These are phyloP conservation scores for Hygrocybe coccinea DNA, from an alignment of 768 basidiomycete genomes.

Conservation along the genomic window DNA sequence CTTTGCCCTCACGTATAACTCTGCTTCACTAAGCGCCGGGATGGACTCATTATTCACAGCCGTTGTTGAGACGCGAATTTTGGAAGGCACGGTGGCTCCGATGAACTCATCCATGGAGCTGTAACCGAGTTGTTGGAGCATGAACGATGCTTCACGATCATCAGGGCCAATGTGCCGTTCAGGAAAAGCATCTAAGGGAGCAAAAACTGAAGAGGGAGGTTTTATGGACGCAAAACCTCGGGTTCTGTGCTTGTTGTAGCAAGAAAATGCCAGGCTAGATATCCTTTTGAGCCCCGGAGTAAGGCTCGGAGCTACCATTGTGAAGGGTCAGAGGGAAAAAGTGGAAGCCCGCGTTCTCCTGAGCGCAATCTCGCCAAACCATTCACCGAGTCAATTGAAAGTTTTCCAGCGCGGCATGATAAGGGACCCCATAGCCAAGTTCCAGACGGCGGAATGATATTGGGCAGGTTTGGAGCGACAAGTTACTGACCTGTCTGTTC, in stretches of 20 bases:
- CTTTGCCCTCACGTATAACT: conserved; percentile 71
- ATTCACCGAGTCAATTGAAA: conserved; percentile 51
- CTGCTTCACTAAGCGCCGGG: conserved; percentile 76
- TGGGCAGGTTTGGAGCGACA: neutral
- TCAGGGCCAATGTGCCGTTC: conserved; percentile 93
- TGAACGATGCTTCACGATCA: conserved; percentile 66
- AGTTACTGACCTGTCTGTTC: conserved; percentile 5
- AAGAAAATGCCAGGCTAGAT: conserved; percentile 11
- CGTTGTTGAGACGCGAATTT: conserved; percentile 65
- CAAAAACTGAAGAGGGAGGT: conserved; percentile 61
- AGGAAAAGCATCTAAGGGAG: conserved; percentile 83
- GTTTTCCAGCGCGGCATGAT: conserved; percentile 8
- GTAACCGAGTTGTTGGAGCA: conserved; percentile 84
- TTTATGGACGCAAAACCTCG: conserved; percentile 59
- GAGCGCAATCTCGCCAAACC: conserved; percentile 40
- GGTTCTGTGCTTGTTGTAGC: conserved; percentile 15
- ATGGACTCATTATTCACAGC: conserved; percentile 65
- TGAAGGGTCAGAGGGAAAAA: conserved; percentile 16
- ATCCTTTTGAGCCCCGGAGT: conserved; percentile 17
- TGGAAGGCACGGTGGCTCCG: conserved; percentile 70
- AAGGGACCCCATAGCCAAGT: conserved; percentile 2
- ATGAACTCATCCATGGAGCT: conserved; percentile 87
- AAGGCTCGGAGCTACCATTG: conserved; percentile 33
- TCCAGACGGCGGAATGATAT: neutral
- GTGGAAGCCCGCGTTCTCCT: neutral